Evolutionary conservation across 495 filamentous ascomycete genomes (phyloP), one percentile per base, ranked within the genome.

Genomic region (Choiromyces venosus): DNA sequence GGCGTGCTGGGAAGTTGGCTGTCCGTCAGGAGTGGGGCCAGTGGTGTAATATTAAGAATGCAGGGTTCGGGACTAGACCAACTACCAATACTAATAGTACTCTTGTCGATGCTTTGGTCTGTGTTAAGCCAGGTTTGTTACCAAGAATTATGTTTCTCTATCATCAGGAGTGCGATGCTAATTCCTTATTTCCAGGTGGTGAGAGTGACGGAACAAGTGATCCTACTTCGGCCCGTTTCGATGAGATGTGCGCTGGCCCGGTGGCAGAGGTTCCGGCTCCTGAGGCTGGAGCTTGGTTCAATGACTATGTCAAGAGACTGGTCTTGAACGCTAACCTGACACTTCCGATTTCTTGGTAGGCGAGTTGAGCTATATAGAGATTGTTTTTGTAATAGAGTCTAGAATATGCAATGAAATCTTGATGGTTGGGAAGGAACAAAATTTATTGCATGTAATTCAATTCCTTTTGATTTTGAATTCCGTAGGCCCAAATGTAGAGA

Each of bases 281-380:
- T 29, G 86, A 89, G 82, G 87, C 87, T 71, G 87, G 87, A 19
- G 80, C 82, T 35, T 89, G 87, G 87, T 87, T 87, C 83, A 83
- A 87, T 82, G 86, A 82, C 19, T 87, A 85, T 78, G 85, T 87
- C 61, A 84, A 83, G 78, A 82, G 82, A 71, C 75, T 87, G 33
- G 69, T 87, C 33, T 76, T 74, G 70, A 87, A 86, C 68, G 85
- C 85, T 25, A 85, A 84, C 71, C 85, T 85, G 14, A 73, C 75
- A 10, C 68, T 77, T 37, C 39, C 29, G 1, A 46, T 71, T 14
- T 7, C 36, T 18, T 73, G 71, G 71, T n/a, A n/a, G n/a, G n/a
- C n/a, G n/a, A n/a, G n/a, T n/a, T n/a, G n/a, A n/a, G n/a, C n/a
- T n/a, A n/a, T n/a, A n/a, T n/a, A n/a, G n/a, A n/a, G n/a, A n/a